Evolutionary conservation across 352 stramenopile species (phyloP), one percentile per base, ranked within the genome.

Genomic region (Halophytophthora batemanensis): DNA sequence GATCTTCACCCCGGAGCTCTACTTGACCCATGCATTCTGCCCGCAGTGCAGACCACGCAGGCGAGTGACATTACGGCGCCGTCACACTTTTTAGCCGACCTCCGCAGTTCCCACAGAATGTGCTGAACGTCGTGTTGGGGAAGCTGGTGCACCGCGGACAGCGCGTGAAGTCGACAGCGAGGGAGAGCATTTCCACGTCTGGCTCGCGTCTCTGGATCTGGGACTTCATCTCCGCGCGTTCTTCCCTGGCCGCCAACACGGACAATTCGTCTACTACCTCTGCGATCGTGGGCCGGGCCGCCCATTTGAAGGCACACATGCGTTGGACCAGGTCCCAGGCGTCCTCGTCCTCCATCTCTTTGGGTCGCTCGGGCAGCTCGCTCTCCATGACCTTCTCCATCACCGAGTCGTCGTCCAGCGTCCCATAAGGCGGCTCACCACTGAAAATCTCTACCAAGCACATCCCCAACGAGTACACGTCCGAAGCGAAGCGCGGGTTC

Each of bases 381-480:
- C 34, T 22, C 0, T 46, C 17, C 15, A 46, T 12, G 11, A 54
- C n/a, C 15, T 21, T 35, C 18, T 37, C 37, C 15, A 28, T 31
- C 17, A 44, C 7, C 23, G 23, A 25, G 22, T 54, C 47, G 14
- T 39, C 38, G 13, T 19, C 14, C 11, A 3, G 6, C 2, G 28
- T 41, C n/a, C 36, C 47, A 17, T 21, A 55, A 12, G 46, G 48
- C 2, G 46, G 22, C 5, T 62, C 50, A 13, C 50, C 48, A 1
- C 42, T 61, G 14, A 56, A 52, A 1, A 56, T 56, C 39, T 69
- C 64, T 19, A 69, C 25, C 6, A 73, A 41, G n/a, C 38, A 57
- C 53, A 64, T 54, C 1, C 58, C 65, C n/a, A 69, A 59, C 13
- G 61, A 57, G 29, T 44, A 61, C 2, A 55, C 25, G 21, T 61